Base-by-base conservation (phyloP, 2,329 filamentous ascomycete species). In the Torrubiella hemipterigena region DNA sequence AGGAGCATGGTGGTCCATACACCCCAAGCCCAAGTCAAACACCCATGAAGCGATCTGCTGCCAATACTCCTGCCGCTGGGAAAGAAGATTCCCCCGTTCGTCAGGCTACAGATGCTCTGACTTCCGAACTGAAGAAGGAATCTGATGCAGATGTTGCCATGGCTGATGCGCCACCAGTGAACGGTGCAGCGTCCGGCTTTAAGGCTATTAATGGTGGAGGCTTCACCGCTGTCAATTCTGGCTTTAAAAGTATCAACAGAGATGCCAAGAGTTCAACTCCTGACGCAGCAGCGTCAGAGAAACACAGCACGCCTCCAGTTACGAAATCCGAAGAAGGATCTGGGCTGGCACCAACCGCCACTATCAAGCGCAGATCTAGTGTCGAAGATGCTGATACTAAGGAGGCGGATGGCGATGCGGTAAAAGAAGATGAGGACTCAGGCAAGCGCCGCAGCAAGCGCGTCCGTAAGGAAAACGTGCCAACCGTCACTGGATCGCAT, bases 401-500 rank as follows among this genome's bases (percentile, higher is more conserved):
- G 37, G 69, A 73, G 14, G 51, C 48, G 8, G 58, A 59, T 4
- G 49, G 48, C 9, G 63, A 67, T 26, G 65, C 61, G 20, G n/a
- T n/a, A n/a, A n/a, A n/a, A n/a, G 71, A 73, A 8, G 78, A 85
- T 32, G 56, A 55, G 2, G 80, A 85, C 30, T 64, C 62, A 42
- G 72, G 72, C 38, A 84, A 81, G 41, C 74, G 91, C 39, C 77
- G 89, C 35, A 95, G 87, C 56, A 98, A 98, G 61, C 77, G 91
- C 26, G 66, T 94, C 10, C 93, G 91, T 56, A 94, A 93, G 36
- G 71, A 75, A 55, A 63, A 66, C 26, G 71, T 78, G 21, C 85
- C 89, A 26, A 94, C 84, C 20, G 85, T 98, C 43, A 86, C 86
- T 41, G 91, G 91, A 33, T 96, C 89, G 31, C 86, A 96, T 58